Conservation (phyloP, 2,329 filamentous ascomycete species). For the Fusarium sp. region DNA sequence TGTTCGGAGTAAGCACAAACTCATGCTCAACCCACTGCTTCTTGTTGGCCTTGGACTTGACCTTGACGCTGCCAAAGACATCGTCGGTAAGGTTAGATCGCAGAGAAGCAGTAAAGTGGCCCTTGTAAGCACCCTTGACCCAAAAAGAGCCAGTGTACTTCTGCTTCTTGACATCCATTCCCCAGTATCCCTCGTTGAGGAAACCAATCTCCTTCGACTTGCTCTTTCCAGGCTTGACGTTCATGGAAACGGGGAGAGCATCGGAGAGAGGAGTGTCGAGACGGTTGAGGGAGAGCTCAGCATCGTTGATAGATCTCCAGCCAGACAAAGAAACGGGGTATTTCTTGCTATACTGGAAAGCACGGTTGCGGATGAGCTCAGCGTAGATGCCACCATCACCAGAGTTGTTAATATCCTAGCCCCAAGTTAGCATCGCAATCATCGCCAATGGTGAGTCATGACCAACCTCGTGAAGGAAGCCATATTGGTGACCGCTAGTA, state of each 20-base stretch:
- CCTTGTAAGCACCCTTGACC: conserved; percentile 59
- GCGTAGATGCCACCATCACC: conserved; percentile 79
- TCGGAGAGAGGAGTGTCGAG: conserved; percentile 59
- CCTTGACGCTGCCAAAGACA: conserved; percentile 56
- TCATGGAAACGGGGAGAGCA: conserved; percentile 62
- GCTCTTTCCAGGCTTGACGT: conserved; percentile 47
- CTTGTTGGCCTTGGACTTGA: conserved; percentile 53
- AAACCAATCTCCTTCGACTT: conserved; percentile 54
- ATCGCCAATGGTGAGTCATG: fast-evolving
- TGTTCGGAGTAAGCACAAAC: conserved; percentile 53
- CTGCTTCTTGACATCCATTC: conserved; percentile 60
- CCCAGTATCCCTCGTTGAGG: conserved; percentile 65
- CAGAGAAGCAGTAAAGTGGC: conserved; percentile 58
- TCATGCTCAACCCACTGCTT: conserved; percentile 62
- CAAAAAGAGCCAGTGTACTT: conserved; percentile 63
- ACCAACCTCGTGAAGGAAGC: conserved; percentile 55
- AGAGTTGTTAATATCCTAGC: conserved; percentile 70
- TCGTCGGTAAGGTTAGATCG: conserved; percentile 56
- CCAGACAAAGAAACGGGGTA: conserved; percentile 56
- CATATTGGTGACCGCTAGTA: conserved; percentile 56
- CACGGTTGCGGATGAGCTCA: conserved; percentile 75
- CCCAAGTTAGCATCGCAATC: fast-evolving
- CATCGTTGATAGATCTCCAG: conserved; percentile 56
- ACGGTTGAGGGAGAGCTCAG: conserved; percentile 57
- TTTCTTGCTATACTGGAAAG: conserved; percentile 66